These are phyloP conservation scores for Beauveria brongniartii DNA, from an alignment of 2,329 filamentous ascomycete species.

Conservation along the genomic window DNA sequence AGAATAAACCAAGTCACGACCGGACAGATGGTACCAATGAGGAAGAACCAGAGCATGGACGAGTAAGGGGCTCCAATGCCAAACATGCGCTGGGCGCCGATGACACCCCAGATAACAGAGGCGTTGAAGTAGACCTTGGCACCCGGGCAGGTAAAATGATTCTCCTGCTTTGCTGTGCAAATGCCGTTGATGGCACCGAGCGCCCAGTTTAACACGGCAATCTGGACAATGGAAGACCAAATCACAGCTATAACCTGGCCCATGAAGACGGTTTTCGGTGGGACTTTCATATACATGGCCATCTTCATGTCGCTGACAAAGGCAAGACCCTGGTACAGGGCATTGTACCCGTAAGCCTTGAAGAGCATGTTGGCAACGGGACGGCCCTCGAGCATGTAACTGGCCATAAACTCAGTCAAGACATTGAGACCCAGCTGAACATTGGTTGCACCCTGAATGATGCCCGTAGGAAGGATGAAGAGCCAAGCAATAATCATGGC, in stretches of 20 bases:
- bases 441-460: constrained; percentile 25
- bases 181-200: constrained; percentile 37
- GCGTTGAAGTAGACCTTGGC: constrained; percentile 49
- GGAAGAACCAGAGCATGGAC: constrained; percentile 41
- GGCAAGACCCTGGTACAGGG: constrained; percentile 32
- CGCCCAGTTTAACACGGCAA: constrained; percentile 23
- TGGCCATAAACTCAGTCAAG: constrained; percentile 26
- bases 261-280: constrained; percentile 35
- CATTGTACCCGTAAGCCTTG: constrained; percentile 16
- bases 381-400: constrained; percentile 15
- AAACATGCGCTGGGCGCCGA: constrained; percentile 28
- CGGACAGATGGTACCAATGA: constrained; percentile 38
- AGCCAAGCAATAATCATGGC: constrained; percentile 17
- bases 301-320: constrained; percentile 41
- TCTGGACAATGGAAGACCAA: constrained; percentile 24
- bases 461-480: constrained; percentile 16
- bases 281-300: constrained; percentile 41
- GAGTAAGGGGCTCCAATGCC: constrained; percentile 29
- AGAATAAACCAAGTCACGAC: constrained; percentile 37
- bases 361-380: constrained; percentile 17
- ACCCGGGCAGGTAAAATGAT: constrained; percentile 45
- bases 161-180: constrained; percentile 35
- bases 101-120: constrained; percentile 48
- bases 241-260: constrained; percentile 37
- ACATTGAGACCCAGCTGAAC: constrained; percentile 25